A percentile compares a stretch with the other conserved stretches of the same genome.
Conservation (phyloP, 768 basidiomycete genomes). For the Tulasnella sp. region DNA sequence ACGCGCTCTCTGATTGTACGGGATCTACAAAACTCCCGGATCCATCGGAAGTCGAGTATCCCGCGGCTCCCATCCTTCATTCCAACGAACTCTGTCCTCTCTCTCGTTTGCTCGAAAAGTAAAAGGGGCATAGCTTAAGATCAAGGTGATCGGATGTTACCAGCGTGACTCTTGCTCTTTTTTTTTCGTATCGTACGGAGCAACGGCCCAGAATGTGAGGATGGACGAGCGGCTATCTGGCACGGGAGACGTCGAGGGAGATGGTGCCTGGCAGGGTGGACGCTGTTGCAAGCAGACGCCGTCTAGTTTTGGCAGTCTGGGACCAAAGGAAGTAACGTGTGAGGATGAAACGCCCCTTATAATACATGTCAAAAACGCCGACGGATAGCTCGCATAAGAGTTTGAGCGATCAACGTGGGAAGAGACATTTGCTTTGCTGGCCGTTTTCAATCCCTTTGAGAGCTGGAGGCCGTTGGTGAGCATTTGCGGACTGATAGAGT, state of each 20-base stretch:
- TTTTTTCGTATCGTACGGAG: too few relatives aligned
- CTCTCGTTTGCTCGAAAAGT: background rate
- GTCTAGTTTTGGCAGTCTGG: background rate
- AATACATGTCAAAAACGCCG: background rate
- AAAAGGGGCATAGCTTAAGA: too few relatives aligned
- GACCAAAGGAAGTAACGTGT: background rate
- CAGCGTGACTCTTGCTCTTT: too few relatives aligned
- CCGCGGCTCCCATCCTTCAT: background rate
- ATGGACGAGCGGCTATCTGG: background rate
- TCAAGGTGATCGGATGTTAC: too few relatives aligned
- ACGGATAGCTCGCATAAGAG: background rate
- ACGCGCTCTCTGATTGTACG: background rate
- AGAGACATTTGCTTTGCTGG: background rate
- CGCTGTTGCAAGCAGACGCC: background rate
- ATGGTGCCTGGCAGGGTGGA: background rate
- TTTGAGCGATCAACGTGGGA: background rate
- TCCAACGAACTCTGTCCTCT: background rate
- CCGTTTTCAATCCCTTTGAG: background rate
- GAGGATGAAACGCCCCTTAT: background rate
- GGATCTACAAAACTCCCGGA: background rate
- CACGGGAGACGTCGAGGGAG: background rate
- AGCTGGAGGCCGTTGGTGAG: background rate
- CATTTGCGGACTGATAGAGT: background rate
- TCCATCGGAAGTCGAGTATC: background rate
- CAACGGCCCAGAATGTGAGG: too few relatives aligned